Base-by-base conservation (phyloP, 2,329 filamentous ascomycete species). In the Fusarium pseudoanthophilum region DNA sequence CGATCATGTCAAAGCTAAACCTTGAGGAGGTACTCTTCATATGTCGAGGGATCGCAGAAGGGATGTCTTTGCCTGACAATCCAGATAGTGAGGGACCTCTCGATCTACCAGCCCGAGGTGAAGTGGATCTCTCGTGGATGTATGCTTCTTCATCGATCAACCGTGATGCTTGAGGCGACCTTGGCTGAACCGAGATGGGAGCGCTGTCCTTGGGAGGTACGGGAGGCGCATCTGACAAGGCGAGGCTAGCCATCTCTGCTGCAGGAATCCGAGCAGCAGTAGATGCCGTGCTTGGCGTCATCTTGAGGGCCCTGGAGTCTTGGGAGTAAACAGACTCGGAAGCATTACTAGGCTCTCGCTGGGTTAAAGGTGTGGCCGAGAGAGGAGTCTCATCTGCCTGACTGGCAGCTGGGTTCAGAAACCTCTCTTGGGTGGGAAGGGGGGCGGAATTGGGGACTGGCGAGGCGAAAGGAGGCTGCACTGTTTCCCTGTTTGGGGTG, bases 1-100 rank as follows among this genome's bases (percentile, higher is more conserved):
- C 92, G 21, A 91, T 88, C 86, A 95, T 93, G 77, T 95, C 93
- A 77, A 95, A 95, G 76, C 93, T 95, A 78, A 95, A 95, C 20
- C 93, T 86, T 0, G 92, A 94, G 0, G 93, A 93, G 16, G 91
- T 93, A 79, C 92, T 95, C 81, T 91, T 92, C 90, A 92, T 92
- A 70, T 92, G 90, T 67, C 83, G 88, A 5, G 90, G 90, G 39
- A 91, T 69, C 2, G 87, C 85, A 11, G 86, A 87, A 5, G 85
- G 79, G 4, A 83, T 80, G 39, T 84, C 83, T 60, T 84, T 85
- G 14, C 79, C 79, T 1, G 88, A 88, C 18, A 84, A 78, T 8
- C 84, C 85, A 1, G 87, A 87, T 2, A 86, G 67, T n/a, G 88
- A 91, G 7, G 85, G 78, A 61, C 89, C 87, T 42, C 87, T 85